Percentiles rank a stretch among this genome's conserved stretches.
phyloP scores from a whole-genome alignment of 1,284 basidiomycete genomes.

The Athelia psychrophila region DNA sequence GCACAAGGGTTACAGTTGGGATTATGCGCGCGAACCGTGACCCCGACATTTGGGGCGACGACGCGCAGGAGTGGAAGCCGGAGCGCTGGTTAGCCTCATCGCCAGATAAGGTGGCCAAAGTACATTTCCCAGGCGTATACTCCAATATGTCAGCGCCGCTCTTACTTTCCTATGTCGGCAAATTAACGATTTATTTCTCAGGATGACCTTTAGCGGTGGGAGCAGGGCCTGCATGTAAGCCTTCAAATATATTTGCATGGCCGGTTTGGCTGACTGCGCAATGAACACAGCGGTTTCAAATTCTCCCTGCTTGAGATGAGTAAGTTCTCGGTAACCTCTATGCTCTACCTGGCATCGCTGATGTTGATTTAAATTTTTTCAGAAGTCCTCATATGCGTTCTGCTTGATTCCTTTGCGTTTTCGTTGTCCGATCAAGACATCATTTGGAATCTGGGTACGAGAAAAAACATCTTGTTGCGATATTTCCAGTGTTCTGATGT shows the following conservation, averaged over 20 bases:
- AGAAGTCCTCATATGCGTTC: neutral
- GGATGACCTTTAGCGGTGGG: neutral
- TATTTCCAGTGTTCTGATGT: too few relatives aligned
- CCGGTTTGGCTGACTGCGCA: neutral
- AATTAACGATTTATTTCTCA: too few relatives aligned
- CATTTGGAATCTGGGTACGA: neutral
- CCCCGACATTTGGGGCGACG: conserved; percentile 36
- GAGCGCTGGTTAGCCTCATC: conserved; percentile 28
- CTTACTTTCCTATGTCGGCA: conserved; percentile 12
- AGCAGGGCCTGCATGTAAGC: conserved; percentile 33
- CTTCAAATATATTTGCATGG: neutral
- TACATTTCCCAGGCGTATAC: conserved; percentile 34
- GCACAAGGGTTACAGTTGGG: conserved; percentile 36
- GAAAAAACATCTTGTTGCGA: too few relatives aligned
- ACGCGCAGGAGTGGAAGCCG: conserved; percentile 41
- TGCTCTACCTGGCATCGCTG: neutral
- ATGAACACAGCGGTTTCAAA: conserved; percentile 31
- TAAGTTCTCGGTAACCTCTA: conserved; percentile 16
- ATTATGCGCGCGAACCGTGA: conserved; percentile 36
- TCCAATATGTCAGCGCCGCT: conserved; percentile 34
- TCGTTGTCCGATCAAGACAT: neutral
- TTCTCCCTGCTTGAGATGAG: conserved; percentile 41
- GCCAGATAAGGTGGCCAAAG: conserved; percentile 4
- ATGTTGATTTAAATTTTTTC: neutral
- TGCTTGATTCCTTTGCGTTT: neutral